Evolutionary conservation across 1,284 basidiomycete species (phyloP), one percentile per base, ranked within the genome.

Genomic region (Hypsizygus ulmarius): DNA sequence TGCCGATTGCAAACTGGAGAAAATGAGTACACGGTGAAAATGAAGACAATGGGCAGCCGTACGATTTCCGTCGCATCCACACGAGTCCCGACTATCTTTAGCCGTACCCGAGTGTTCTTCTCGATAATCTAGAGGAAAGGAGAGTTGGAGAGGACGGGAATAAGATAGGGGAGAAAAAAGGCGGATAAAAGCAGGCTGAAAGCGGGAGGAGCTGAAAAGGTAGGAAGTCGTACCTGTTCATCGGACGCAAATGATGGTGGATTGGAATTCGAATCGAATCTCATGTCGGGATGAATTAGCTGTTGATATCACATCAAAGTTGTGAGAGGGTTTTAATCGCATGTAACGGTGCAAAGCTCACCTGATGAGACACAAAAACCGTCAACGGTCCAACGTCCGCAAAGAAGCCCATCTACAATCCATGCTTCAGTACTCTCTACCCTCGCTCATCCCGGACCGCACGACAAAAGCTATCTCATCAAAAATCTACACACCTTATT

Each of bases 51-150:
- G 16, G 39, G 33, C 27, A 50, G 39, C 21, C 87, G 59, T 64
- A 94, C 93, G 60, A 99, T 97, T 67, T 98, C 95, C 19, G 93
- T 97, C 15, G 95, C 95, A 64, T 99, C 96, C 6, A 97, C 91
- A 61, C 96, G 84, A 25, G 94, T 97, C 25, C 96, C 96, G 12
- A 99, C 94, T 46, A 99, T 94, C 69, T 97, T 96, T 69, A 98
- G 78, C 32, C 96, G 83, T 29, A 98, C 87, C 51, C 87, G 84
- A 0, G 91, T 91, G 55, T 93, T 93, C 68, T 96, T 97, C 65
- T 96, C 91, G 60, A 96, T 97, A 59, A 90, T 86, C 84, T 91
- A 54, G 6, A 28, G 49, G 38, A n/a, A 34, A 21, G 39, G 37
- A 8, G 40, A 14, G 44, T 39, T 47, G 27, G 41, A 34, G 5